Conservation (phyloP, 2,329 filamentous ascomycete genomes). For the Trichoderma gracile region DNA sequence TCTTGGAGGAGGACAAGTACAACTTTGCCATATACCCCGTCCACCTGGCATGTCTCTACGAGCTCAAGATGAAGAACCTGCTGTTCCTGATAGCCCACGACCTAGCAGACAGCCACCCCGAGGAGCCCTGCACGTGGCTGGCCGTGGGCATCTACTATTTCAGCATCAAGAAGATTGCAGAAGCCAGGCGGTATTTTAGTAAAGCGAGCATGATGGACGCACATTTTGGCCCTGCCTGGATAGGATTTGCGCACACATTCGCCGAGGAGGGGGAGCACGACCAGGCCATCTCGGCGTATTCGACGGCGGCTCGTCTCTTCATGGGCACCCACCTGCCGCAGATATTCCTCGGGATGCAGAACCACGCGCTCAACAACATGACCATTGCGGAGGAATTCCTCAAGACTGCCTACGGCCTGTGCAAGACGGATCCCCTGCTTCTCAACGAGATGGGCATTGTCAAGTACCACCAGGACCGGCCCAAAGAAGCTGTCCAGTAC, state of each 20-base stretch:
- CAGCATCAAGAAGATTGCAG: slow-evolving; percentile 81
- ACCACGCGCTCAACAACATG: slow-evolving; percentile 94
- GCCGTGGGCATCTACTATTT: slow-evolving; percentile 96
- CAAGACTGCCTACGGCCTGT: slow-evolving; percentile 80
- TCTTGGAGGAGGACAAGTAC: slow-evolving; percentile 81
- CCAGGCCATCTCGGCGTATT: slow-evolving; percentile 96
- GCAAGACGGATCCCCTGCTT: slow-evolving; percentile 81
- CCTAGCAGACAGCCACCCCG: slow-evolving; percentile 84
- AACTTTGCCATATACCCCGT: slow-evolving; percentile 88
- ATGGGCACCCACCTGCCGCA: slow-evolving; percentile 96
- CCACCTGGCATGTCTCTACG: slow-evolving; percentile 86
- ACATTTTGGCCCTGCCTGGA: slow-evolving; percentile 97
- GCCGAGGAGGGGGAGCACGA: slow-evolving; percentile 97
- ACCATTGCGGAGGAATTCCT: slow-evolving; percentile 91
- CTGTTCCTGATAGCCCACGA: slow-evolving; percentile 92
- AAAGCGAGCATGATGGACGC: slow-evolving; percentile 98
- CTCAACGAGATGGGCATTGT: slow-evolving; percentile 96
- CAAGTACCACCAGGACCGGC: slow-evolving; percentile 86
- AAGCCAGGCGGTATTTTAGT: slow-evolving; percentile 93
- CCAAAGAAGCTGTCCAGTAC: slow-evolving; percentile 71
- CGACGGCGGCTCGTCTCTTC: slow-evolving; percentile 89
- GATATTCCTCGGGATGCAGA: slow-evolving; percentile 97
- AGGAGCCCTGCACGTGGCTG: slow-evolving; percentile 89
- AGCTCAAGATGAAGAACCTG: slow-evolving; percentile 81
- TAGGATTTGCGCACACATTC: slow-evolving; percentile 97